Base-by-base conservation (phyloP, 2,329 filamentous ascomycete species). In the Trichoderma semiorbis region DNA sequence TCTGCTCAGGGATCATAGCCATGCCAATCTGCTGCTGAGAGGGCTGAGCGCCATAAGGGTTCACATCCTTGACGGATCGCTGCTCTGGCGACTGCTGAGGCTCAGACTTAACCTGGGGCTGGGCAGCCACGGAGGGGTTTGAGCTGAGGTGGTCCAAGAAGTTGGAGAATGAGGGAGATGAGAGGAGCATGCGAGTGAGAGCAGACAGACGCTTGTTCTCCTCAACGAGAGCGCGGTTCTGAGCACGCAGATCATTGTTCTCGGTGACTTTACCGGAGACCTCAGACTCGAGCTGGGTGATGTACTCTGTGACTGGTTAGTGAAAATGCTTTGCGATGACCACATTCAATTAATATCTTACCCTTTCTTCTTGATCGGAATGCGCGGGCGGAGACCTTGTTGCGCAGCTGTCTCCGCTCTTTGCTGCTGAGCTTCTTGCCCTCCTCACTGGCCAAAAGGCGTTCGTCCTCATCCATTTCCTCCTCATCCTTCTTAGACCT, bases 391-490 rank as follows among this genome's bases (percentile, higher is more conserved):
- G 96, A 99, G 5, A 99, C 96, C 84, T 99, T 99, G 88, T 99
- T 99, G 75, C 96, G 90, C n/a, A 99, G 88, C 83, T 98, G 96
- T 76, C 96, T 91, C 73, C 96, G 91, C 83, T 98, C 95, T 85
- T 98, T 98, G 86, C 94, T 97, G 83, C 91, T 96, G n/a, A 99
- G 88, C 86, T 98, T 98, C 91, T 99, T 99, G 78, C 95, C 96
- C 83, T 98, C 95, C 78, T 99, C 96, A 73, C 94, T 98, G n/a
- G 94, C 94, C 26, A 98, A 86, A 11, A 98, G 86, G 75, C 93
- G 89, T 86, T 98, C 96, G 77, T 98, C 96, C 81, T 98, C 95
- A 77, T 99, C 96, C 95, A 99, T 98, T 68, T 98, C 95, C 74
- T 98, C 95, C 78, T 98, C 95, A 58, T 98, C 94, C 87, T 98